These are phyloP conservation scores for Arthrobotrys sphaeroides DNA, from an alignment of 2,329 filamentous ascomycete genomes.

Conservation along the genomic window DNA sequence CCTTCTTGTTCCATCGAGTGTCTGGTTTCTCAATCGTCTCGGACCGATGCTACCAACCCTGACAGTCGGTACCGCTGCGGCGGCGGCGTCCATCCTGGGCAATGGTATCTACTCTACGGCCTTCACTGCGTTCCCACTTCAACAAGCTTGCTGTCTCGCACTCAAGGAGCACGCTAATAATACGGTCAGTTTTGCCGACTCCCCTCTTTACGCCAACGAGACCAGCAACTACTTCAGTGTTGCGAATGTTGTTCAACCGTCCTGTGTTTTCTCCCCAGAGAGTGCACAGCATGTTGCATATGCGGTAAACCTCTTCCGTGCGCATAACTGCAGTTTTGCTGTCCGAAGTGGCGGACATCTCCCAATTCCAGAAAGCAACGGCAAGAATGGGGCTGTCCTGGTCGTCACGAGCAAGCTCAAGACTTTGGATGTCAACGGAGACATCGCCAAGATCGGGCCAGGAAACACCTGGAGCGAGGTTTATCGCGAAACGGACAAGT, in stretches of 20 bases:
- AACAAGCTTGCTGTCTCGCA: slow-evolving; percentile 16
- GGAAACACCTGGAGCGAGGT: slow-evolving; percentile 65
- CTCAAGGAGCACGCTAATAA: neutral
- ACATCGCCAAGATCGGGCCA: slow-evolving; percentile 62
- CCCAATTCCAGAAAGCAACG: slow-evolving; percentile 67
- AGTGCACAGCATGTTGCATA: slow-evolving; percentile 17
- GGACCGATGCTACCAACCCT: too few relatives aligned
- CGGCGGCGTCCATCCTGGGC: neutral
- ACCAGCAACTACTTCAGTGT: slow-evolving; percentile 17
- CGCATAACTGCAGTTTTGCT: slow-evolving; percentile 62
- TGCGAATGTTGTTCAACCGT: slow-evolving; percentile 13
- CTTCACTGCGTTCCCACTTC: neutral
- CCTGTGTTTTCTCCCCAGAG: slow-evolving; percentile 22
- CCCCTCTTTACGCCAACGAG: neutral
- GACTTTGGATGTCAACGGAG: slow-evolving; percentile 60
- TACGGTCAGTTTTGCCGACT: slow-evolving; percentile 3
- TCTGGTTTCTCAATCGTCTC: too few relatives aligned
- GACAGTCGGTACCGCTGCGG: too few relatives aligned
- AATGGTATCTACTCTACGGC: neutral
- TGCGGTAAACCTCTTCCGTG: slow-evolving; percentile 17
- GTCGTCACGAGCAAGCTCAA: slow-evolving; percentile 65
- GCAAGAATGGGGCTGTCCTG: slow-evolving; percentile 65
- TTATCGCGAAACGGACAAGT: slow-evolving; percentile 61
- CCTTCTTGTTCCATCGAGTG: too few relatives aligned
- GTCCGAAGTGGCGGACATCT: slow-evolving; percentile 70